Base-by-base conservation (phyloP, 176 grass and related monocot genomes). In the Ensete glaucum region DNA sequence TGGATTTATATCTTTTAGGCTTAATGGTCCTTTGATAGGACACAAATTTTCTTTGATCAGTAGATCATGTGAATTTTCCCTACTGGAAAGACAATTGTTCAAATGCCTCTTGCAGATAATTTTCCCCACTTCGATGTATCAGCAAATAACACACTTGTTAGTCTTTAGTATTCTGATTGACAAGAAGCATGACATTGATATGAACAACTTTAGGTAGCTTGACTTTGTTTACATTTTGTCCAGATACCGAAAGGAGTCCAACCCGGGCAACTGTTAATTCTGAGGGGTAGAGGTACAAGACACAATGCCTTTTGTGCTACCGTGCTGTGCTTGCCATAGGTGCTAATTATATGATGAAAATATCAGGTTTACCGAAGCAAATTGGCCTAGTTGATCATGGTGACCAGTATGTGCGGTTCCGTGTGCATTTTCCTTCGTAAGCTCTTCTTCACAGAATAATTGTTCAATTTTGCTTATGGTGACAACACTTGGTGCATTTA, bases 171-270 rank as follows among this genome's bases (percentile, higher is more conserved):
- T 43, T 43, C 34, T 43, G 34, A 43, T 43, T 43, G 34, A 43
- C 34, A 43, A 43, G 34, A 43, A 43, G 34, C 34, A 43, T 43
- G 34, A 43, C 34, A 43, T 43, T 43, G 34, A 43, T 21, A 70
- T 50, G 22, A 52, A 19, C 21, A 54, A 26, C 21, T 69, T 55
- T 16, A 20, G 67, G 19, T 70, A 70, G 21, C 12, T 65, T 65
- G 6, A 24, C 69, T 74, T 67, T 58, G 1, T 29, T 68, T 63
- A 74, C 53, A 20, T 51, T 70, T 70, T 79, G 56, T 69, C 72
- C 82, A 97, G 94, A 93, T 93, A 87, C 94, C 94, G 20, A 93
- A 85, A 87, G 94, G 94, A 77, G 86, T 93, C 52, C 90, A 97
- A 81, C 88, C 88, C 57, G 94, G 94, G 53, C 88, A 97, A 54